Percentiles rank a stretch among this genome's conserved stretches.
Conservation (phyloP, 2,329 filamentous ascomycete genomes). For the Camillea tinctor region DNA sequence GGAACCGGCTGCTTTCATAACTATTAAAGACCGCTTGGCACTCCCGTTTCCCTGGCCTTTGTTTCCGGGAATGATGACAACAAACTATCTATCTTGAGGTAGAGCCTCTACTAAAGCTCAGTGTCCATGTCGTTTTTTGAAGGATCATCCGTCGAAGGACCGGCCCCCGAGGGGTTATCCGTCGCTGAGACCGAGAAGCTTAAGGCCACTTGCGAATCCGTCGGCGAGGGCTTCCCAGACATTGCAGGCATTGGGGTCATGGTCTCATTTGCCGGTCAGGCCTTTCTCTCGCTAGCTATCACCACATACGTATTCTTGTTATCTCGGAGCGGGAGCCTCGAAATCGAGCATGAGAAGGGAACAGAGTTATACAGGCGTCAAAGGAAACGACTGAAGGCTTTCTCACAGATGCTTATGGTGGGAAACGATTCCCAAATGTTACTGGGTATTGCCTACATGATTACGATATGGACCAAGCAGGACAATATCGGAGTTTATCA, state of each 20-base stretch:
- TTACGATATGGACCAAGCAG: conserved; percentile 14
- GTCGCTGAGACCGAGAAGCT: not conserved
- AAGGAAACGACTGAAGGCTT: conserved; percentile 11
- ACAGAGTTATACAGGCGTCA: conserved; percentile 2
- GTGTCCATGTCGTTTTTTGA: not conserved
- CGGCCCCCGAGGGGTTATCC: not conserved
- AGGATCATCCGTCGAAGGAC: not conserved
- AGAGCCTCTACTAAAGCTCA: not conserved
- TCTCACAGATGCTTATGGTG: conserved; percentile 13
- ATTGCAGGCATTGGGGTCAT: conserved; percentile 16
- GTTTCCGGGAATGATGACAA: not conserved
- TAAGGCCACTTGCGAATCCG: conserved; percentile 5
- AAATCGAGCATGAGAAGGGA: conserved; percentile 8
- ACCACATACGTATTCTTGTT: conserved; percentile 14
- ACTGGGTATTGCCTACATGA: conserved; percentile 15
- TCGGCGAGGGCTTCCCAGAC: conserved; percentile 11
- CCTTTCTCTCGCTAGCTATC: conserved; percentile 12
- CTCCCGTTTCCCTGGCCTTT: not conserved
- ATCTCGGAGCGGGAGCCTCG: conserved; percentile 11
- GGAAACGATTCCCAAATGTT: conserved; percentile 18
- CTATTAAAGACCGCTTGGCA: conserved; percentile 1
- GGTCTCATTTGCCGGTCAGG: conserved; percentile 14
- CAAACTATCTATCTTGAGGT: not conserved
- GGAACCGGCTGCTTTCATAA: not conserved
- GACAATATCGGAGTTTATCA: conserved; percentile 15